Conservation (phyloP, 2,329 filamentous ascomycete species). For the Exophiala phaeomuriformis region DNA sequence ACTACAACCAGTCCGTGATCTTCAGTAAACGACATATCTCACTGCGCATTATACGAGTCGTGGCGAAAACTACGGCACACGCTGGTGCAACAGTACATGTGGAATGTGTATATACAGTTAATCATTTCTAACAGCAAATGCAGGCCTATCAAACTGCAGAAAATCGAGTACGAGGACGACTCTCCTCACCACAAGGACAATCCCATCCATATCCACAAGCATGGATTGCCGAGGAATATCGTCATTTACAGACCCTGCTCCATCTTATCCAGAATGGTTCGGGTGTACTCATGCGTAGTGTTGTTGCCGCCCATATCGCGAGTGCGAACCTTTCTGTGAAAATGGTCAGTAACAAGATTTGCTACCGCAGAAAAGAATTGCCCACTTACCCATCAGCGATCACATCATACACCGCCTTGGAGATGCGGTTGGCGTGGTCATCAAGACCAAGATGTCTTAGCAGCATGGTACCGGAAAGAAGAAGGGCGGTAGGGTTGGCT, state of each 20-base stretch:
- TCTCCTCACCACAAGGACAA: background rate
- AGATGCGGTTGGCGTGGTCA: slow-evolving; percentile 97
- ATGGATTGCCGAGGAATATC: background rate
- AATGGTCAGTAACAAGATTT: slow-evolving; percentile 1
- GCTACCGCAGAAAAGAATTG: background rate
- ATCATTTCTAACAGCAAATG: slow-evolving; percentile 10
- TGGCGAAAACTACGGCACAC: too few species aligned
- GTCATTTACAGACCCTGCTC: slow-evolving; percentile 56
- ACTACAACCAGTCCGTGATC: too few species aligned
- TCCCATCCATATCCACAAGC: background rate
- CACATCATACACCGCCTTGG: slow-evolving; percentile 66
- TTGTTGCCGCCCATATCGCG: slow-evolving; percentile 90
- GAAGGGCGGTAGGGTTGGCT: slow-evolving; percentile 93
- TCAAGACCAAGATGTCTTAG: slow-evolving; percentile 94
- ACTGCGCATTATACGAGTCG: too few species aligned
- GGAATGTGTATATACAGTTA: background rate
- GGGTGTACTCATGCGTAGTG: slow-evolving; percentile 91
- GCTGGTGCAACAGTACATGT: too few species aligned
- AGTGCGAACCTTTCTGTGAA: slow-evolving; percentile 68
- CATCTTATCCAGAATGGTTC: slow-evolving; percentile 92
- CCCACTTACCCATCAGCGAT: slow-evolving; percentile 79
- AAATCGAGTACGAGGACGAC: slow-evolving; percentile 1
- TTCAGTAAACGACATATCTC: too few species aligned
- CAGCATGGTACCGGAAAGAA: slow-evolving; percentile 94
- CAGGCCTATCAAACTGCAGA: slow-evolving; percentile 1